A percentile compares a stretch with the other conserved stretches of the same genome.
Conservation (phyloP, 2,329 filamentous ascomycete genomes). For the Hypomyces perniciosus region DNA sequence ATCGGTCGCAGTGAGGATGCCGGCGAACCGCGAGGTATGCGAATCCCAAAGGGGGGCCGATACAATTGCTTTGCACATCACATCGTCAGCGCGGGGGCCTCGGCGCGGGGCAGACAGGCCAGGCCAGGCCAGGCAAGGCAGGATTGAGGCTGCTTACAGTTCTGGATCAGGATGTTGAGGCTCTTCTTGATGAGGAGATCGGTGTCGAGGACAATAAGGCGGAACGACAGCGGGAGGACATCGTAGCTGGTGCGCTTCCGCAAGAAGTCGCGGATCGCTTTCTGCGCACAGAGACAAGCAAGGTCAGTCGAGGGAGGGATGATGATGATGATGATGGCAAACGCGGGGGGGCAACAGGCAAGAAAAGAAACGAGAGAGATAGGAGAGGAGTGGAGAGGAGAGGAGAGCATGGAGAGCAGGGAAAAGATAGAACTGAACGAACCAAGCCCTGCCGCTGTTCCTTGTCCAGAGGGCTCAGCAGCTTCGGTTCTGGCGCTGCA, state of each 20-base stretch:
- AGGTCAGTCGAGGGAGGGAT: slow-evolving; percentile 3
- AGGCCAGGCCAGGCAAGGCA: not conserved
- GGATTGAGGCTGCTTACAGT: slow-evolving; percentile 57
- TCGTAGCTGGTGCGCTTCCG: slow-evolving; percentile 97
- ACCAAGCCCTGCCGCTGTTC: slow-evolving; percentile 76
- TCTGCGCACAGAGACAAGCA: slow-evolving; percentile 44
- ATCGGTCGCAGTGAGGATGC: slow-evolving; percentile 89
- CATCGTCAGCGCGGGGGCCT: slow-evolving; percentile 2
- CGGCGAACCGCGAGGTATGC: slow-evolving; percentile 84
- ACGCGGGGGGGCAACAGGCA: not conserved
- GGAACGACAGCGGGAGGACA: slow-evolving; percentile 91
- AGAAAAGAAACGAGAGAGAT: not conserved
- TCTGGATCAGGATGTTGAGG: slow-evolving; percentile 89
- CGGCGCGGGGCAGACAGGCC: not conserved
- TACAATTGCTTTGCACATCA: slow-evolving; percentile 68
- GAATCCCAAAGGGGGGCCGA: slow-evolving; percentile 98
- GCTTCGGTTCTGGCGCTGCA: slow-evolving; percentile 17
- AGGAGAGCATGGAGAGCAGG: slow-evolving; percentile 11
- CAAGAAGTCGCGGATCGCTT: slow-evolving; percentile 89
- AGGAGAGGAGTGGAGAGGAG: not conserved
- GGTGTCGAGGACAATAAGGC: slow-evolving; percentile 92
- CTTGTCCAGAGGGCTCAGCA: slow-evolving; percentile 58
- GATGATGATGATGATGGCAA: not conserved
- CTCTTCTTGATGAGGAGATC: slow-evolving; percentile 95
- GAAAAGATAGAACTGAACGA: slow-evolving; percentile 29